Conservation (phyloP, 768 basidiomycete species). For the Nidularia sp. region DNA sequence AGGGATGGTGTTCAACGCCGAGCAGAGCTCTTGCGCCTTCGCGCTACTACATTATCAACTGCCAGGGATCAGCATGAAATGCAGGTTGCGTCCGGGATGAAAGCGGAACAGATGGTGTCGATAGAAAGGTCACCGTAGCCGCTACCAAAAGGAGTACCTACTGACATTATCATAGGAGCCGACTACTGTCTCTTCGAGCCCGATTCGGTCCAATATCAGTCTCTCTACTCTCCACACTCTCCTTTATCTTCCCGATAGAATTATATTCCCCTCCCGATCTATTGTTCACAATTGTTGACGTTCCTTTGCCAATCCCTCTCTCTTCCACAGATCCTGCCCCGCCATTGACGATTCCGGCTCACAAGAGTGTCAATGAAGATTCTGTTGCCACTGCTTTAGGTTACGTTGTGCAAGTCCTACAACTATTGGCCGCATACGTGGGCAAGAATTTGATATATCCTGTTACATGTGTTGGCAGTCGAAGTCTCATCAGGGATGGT, state of each 20-base stretch:
- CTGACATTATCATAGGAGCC: too few species aligned
- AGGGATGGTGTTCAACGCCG: constrained; percentile 23
- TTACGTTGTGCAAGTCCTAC: constrained; percentile 83
- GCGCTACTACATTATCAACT: constrained; percentile 10
- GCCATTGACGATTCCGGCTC: constrained; percentile 61
- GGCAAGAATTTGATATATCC: constrained; percentile 82
- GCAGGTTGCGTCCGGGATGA: constrained; percentile 2
- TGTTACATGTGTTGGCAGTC: constrained; percentile 84
- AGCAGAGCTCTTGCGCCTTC: constrained; percentile 11
- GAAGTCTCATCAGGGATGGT: constrained; percentile 87
- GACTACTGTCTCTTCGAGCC: constrained; percentile 39
- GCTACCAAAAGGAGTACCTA: too few species aligned
- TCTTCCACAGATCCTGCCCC: constrained; percentile 77
- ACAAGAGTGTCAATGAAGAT: constrained; percentile 79
- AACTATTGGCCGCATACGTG: constrained; percentile 75
- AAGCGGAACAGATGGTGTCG: constrained; percentile 1
- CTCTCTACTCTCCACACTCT: constrained; percentile 65
- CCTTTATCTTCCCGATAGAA: constrained; percentile 85
- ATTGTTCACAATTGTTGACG: constrained; percentile 82
- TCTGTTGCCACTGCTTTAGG: constrained; percentile 86
- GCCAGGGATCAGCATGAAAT: constrained; percentile 7
- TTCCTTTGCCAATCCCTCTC: constrained; percentile 88
- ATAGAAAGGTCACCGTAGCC: constrained; percentile 13
- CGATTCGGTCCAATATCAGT: constrained; percentile 52
- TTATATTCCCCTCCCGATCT: constrained; percentile 79